Evolutionary conservation across 352 stramenopile species (phyloP), one percentile per base, ranked within the genome.

Genomic region (Pythium biforme): DNA sequence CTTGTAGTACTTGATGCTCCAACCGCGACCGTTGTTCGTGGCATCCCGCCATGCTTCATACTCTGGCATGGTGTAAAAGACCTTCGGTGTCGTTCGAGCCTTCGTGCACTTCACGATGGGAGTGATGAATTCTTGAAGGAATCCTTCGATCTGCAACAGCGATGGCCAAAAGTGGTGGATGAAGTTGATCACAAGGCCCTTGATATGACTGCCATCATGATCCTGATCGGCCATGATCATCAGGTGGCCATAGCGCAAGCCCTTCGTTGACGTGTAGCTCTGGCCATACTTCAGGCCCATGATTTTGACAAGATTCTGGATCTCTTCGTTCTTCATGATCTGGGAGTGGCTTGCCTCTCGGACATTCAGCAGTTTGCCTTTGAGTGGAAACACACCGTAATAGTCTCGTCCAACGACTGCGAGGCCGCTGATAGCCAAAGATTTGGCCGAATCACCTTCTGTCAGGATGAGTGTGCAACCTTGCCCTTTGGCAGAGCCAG

Each of bases 141-240:
- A 98, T 3, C 86, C 90, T 29, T 92, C 82, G 4, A 96, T 75
- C 59, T 90, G 83, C 19, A 99, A 71, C 34, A 99, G 74, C 23
- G 89, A 93, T n/a, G 97, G 97, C 97, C 97, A 99, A 74, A 99
- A 99, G 73, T 98, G 88, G 66, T 98, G 91, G 55, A 99, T 97
- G 33, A 99, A 96, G 76, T 99, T 99, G 46, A 99, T 98, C 55
- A 99, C 86, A 2, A 99, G 80, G 26, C 97, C 97, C 77, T 99
- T 99, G 75, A 99, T 99, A 71, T 99, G 97, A 29, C 86, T 98
- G n/a, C 97, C 97, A 81, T 99, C 96, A 64, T 97, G 87, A 88
- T 99, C 97, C 70, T 99, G 97, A 92, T 99, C 97, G 49, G 97
- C 94, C 97, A 99, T 99, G 60, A 99, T 97, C 95, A 99, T 99